Base-by-base conservation (phyloP, 192 early-diverging fungal species). In the Oehlia diaphana region DNA sequence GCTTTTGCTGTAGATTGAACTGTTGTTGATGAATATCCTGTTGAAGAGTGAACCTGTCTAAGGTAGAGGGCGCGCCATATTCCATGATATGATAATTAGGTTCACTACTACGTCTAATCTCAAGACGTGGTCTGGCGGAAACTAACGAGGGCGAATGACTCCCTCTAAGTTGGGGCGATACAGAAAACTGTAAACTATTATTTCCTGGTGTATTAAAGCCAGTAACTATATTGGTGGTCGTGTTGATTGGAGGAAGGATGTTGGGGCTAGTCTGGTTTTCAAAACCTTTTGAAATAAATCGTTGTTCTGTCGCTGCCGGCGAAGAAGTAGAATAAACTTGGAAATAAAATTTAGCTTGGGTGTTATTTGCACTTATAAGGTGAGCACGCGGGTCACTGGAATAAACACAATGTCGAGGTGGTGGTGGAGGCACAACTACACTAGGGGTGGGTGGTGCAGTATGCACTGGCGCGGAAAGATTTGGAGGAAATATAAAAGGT, bases 361-460 rank as follows among this genome's bases (percentile, higher is more conserved):
- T 37, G 37, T 44, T 28, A 50, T 64, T 76, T 23, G 53, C 23
- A 19, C 74, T 76, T 63, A 76, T 76, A 9, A 63, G 14, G 26
- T 76, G 74, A 63, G 74, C 74, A 6, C 62, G 33, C 10, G 74
- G 74, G 61, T 76, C 74, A 76, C 74, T 76, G 2, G 74, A 76
- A 23, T 76, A 76, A 28, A 76, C 74, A 31, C 37, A 7, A 35
- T 62, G 35, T 14, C 35, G 58, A 63, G 61, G 74, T 12, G 74
- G 61, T 23, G 62, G 74, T n/a, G 74, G 74, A 4, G 74, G 74
- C 19, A 63, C 31, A 23, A 58, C 28, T 35, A 33, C 53, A 10
- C 14, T 50, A 50, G 58, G 58, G 19, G 62, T 37, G 42, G 74
- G 61, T 13, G 53, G 74, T 16, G 61, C 19, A 12, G 72, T 74